phyloP scores from a whole-genome alignment of 1,139 yeast genomes.

The Geotrichum macrosporum region DNA sequence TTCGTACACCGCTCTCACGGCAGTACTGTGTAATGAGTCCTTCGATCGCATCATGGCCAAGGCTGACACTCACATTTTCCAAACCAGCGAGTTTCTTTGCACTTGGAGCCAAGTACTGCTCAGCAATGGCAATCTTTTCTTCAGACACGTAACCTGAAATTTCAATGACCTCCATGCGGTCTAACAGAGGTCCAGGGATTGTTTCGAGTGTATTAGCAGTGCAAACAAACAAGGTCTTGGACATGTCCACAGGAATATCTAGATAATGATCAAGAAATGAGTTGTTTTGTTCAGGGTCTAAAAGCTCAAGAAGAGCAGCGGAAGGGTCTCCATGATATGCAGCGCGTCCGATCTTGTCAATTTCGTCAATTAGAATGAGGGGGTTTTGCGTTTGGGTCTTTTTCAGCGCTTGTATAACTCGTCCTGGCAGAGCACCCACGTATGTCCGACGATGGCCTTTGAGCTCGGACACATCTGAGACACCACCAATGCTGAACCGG shows the following conservation, averaged over 20 bases:
- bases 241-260: conserved; percentile 89
- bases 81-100: conserved; percentile 81
- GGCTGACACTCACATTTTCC: conserved; percentile 57
- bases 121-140: conserved; percentile 89
- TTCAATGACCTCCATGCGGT: conserved; percentile 96
- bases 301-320: conserved; percentile 84
- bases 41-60: conserved; percentile 64
- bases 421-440: conserved; percentile 94
- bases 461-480: conserved; percentile 92
- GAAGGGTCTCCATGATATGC: conserved; percentile 85
- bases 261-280: conserved; percentile 87
- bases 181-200: conserved; percentile 88
- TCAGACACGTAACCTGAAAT: conserved; percentile 90
- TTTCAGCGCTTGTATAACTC: conserved; percentile 82
- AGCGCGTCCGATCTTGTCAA: conserved; percentile 72
- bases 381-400: conserved; percentile 91
- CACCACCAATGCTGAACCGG: conserved; percentile 94
- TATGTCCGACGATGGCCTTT: conserved; percentile 97
- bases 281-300: conserved; percentile 93
- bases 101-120: conserved; percentile 77
- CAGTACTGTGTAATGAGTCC: conserved; percentile 78
- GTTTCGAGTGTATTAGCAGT: conserved; percentile 92
- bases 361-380: conserved; percentile 86
- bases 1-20: conserved; percentile 95
- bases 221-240: conserved; percentile 90